phyloP scores from a whole-genome alignment of 2,329 filamentous ascomycete species.

The Ascochyta clinopodiicola region DNA sequence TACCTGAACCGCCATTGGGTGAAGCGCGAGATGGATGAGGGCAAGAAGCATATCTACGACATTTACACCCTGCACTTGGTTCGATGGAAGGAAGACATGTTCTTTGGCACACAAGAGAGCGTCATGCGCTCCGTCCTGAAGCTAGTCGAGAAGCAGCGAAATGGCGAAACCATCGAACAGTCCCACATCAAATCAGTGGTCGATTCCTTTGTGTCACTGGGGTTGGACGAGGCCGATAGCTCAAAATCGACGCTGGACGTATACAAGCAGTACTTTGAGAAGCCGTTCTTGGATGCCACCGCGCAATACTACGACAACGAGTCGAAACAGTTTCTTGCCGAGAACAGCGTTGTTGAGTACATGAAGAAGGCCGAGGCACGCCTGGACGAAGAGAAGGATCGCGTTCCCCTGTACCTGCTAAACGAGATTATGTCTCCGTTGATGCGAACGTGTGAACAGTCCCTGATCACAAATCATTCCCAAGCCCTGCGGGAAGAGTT shows the following conservation, averaged over 20 bases:
- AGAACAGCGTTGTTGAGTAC: slow-evolving; percentile 98
- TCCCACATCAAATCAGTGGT: slow-evolving; percentile 96
- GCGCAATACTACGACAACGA: slow-evolving; percentile 87
- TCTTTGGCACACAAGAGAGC: slow-evolving; percentile 79
- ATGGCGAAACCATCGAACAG: slow-evolving; percentile 97
- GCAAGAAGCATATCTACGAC: slow-evolving; percentile 97
- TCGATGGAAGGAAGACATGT: slow-evolving; percentile 92
- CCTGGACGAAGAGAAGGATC: slow-evolving; percentile 90
- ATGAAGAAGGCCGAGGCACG: slow-evolving; percentile 98
- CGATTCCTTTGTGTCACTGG: slow-evolving; percentile 91
- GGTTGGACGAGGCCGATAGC: slow-evolving; percentile 89
- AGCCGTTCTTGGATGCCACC: slow-evolving; percentile 87
- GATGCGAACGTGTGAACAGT: slow-evolving; percentile 86
- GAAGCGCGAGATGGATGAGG: slow-evolving; percentile 97
- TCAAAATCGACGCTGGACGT: slow-evolving; percentile 95
- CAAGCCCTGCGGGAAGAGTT: slow-evolving; percentile 91
- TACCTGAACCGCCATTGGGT: slow-evolving; percentile 99
- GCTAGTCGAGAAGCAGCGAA: slow-evolving; percentile 94
- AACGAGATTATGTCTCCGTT: slow-evolving; percentile 84
- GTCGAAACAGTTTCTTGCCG: slow-evolving; percentile 90
- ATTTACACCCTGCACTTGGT: slow-evolving; percentile 97
- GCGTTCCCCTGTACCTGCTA: slow-evolving; percentile 89
- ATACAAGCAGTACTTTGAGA: slow-evolving; percentile 91
- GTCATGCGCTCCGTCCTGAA: slow-evolving; percentile 96
- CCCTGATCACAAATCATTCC: slow-evolving; percentile 88